These are phyloP conservation scores for Quercus robur DNA, from an alignment of 306 rosid genomes.

Conservation along the genomic window DNA sequence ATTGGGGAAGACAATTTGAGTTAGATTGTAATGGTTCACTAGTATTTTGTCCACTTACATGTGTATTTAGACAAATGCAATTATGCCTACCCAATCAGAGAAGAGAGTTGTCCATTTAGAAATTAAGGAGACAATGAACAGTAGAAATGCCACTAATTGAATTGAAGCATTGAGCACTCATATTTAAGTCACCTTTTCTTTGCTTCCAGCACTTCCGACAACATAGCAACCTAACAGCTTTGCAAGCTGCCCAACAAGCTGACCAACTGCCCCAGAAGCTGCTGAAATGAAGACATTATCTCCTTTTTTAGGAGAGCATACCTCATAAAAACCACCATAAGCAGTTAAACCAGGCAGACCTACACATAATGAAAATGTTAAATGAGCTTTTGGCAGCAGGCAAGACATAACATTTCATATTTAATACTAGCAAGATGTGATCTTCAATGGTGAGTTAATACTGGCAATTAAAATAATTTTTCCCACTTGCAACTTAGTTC, in stretches of 20 bases:
- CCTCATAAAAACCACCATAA: slow-evolving; percentile 27
- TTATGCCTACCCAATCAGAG: no score
- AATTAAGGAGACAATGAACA: no score
- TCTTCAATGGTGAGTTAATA: no score
- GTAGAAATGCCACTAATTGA: no score
- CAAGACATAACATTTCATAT: not conserved
- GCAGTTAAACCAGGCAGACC: slow-evolving; percentile 40
- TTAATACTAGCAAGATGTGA: no score
- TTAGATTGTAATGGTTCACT: no score
- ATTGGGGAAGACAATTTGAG: no score
- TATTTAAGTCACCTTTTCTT: slow-evolving; percentile 24
- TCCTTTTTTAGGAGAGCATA: slow-evolving; percentile 36
- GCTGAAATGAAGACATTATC: slow-evolving; percentile 33
- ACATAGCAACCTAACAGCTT: slow-evolving; percentile 37
- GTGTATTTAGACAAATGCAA: no score
- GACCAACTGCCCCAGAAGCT: slow-evolving; percentile 46
- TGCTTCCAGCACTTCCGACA: slow-evolving; percentile 44
- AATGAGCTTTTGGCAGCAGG: not conserved
- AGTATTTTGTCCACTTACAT: no score
- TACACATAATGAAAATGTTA: not conserved
- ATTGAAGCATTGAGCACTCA: not conserved
- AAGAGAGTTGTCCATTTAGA: no score
- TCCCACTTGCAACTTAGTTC: no score
- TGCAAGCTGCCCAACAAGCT: slow-evolving; percentile 41
- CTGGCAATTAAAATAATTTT: no score